Evolutionary conservation across 2,329 filamentous ascomycete species (phyloP), one percentile per base, ranked within the genome.

Genomic region (Zarea fungicola): DNA sequence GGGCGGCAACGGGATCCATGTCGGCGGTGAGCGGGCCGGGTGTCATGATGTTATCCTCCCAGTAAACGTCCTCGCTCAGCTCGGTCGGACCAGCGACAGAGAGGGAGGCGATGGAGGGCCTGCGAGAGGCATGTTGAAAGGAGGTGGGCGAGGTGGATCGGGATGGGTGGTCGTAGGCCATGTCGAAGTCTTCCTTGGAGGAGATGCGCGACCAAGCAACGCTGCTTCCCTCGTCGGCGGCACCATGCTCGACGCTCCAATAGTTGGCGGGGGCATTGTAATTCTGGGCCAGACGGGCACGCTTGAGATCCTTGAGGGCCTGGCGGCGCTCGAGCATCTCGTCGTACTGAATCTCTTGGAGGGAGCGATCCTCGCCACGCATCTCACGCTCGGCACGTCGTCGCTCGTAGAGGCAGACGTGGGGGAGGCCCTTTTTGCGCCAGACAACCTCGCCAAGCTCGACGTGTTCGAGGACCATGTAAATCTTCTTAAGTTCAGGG

Each of bases 401-500:
- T 58, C 89, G 87, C 65, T 99, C 93, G 59, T 90, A 84, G 26
- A 83, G 75, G 58, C 88, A 88, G 55, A 97, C 87, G 60, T 90
- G 87, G 49, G 85, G 86, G 6, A 90, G 75, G 6, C 89, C 92
- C 68, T 91, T 89, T 64, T 87, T 92, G 48, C 93, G 83, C 93
- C 93, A 99, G 41, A 89, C 80, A 50, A 99, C 89, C 69, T 99
- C 93, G 44, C 93, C 92, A 34, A 92, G 79, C 64, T 96, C 89
- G 49, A 96, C 91, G 66, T 92, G 92, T 66, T 99, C 93, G 36
- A 99, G 78, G 18, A 97, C 89, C 71, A 99, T 92, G 70, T 99
- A 99, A 54, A 99, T 96, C 71, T 99, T 99, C 71, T 95, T 93
- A 51, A 90, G 82, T 60, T 90, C 89, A 2, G 92, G 92, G 64